Evolutionary conservation across 2,329 filamentous ascomycete species (phyloP).

Genomic region (Colletotrichum musicola): DNA sequence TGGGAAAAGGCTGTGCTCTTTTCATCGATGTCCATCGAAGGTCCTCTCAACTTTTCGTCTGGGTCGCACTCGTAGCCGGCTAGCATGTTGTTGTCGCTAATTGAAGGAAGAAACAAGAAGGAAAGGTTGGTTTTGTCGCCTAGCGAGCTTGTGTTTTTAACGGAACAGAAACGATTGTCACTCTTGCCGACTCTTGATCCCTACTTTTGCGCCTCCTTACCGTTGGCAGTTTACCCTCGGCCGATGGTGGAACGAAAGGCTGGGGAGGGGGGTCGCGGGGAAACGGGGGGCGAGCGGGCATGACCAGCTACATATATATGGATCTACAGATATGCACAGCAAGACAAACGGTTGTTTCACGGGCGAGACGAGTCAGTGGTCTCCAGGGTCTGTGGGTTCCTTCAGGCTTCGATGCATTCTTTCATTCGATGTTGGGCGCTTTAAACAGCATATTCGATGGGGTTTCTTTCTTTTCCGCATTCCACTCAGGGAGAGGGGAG

Average conservation of each 20-base stretch:
- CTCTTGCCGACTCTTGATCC: background rate
- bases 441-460: slow-evolving; percentile 26
- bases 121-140: background rate
- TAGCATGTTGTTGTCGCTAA: background rate
- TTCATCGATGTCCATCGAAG: slow-evolving; percentile 34
- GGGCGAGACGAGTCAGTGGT: slow-evolving; percentile 26
- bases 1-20: slow-evolving; percentile 35
- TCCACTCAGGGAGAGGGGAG: slow-evolving; percentile 2
- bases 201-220: slow-evolving; percentile 7
- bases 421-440: slow-evolving; percentile 30
- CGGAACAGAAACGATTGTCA: background rate
- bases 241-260: slow-evolving; percentile 19
- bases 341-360: slow-evolving; percentile 70
- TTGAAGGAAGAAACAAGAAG: no score
- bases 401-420: background rate
- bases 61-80: slow-evolving; percentile 7
- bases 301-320: slow-evolving; percentile 77
- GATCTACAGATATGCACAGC: slow-evolving; percentile 69
- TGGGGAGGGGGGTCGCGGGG: slow-evolving; percentile 51
- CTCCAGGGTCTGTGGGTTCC: slow-evolving; percentile 5
- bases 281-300: slow-evolving; percentile 70
- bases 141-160: background rate
- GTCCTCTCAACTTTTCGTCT: slow-evolving; percentile 4
- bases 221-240: background rate
- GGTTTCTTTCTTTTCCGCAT: background rate